These are phyloP conservation scores for Gossypium sturtianum DNA, from an alignment of 345 rosid species.

Conservation along the genomic window DNA sequence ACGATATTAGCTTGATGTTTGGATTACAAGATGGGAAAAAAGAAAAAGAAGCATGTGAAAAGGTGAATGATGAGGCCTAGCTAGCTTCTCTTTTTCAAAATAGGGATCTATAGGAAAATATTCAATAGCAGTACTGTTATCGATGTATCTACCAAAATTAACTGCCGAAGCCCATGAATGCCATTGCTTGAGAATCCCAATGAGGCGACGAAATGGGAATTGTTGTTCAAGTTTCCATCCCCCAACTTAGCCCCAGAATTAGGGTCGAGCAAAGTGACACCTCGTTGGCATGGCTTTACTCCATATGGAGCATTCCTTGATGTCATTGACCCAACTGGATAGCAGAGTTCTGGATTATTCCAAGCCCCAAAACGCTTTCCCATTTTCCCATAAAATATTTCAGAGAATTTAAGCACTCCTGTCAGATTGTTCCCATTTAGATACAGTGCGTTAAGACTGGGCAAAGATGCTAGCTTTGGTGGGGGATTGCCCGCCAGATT, in stretches of 20 bases:
- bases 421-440: slow-evolving; percentile 74
- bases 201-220: slow-evolving; percentile 26
- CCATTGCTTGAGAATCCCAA: slow-evolving; percentile 38
- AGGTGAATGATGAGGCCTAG: background rate
- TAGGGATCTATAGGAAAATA: slow-evolving; percentile 9
- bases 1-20: slow-evolving; percentile 3
- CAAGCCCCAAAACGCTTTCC: slow-evolving; percentile 84
- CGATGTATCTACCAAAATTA: slow-evolving; percentile 14
- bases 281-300: slow-evolving; percentile 55
- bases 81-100: background rate
- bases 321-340: slow-evolving; percentile 30
- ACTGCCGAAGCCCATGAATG: slow-evolving; percentile 18
- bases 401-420: slow-evolving; percentile 63
- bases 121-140: slow-evolving; percentile 18
- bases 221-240: slow-evolving; percentile 18
- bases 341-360: slow-evolving; percentile 82
- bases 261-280: slow-evolving; percentile 28
- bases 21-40: background rate
- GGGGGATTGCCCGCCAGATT: slow-evolving; percentile 51
- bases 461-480: slow-evolving; percentile 55
- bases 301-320: slow-evolving; percentile 47
- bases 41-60: background rate
- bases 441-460: slow-evolving; percentile 55
- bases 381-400: slow-evolving; percentile 51
- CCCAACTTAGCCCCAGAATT: slow-evolving; percentile 30